Conservation (phyloP, 192 early-diverging fungal genomes). For the Polychytrium aggregatum region DNA sequence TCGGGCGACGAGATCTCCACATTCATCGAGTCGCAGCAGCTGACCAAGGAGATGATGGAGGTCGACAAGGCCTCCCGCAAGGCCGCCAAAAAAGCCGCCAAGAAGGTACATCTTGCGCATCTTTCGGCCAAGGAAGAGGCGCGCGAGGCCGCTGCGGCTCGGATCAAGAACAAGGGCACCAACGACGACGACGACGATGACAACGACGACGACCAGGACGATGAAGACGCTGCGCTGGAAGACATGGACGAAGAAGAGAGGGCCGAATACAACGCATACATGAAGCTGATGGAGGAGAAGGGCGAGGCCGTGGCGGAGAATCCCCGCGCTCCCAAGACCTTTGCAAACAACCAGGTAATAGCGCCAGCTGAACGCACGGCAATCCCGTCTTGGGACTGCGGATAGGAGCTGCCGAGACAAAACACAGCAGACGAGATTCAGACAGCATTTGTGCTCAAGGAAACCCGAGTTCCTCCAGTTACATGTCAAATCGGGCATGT, state of each 20-base stretch:
- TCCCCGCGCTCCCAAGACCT: conserved; percentile 3
- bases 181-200: background rate
- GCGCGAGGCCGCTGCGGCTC: background rate
- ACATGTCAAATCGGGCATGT: background rate
- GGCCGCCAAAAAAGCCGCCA: background rate
- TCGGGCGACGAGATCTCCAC: conserved; percentile 18
- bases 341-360: conserved; percentile 10
- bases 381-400: conserved; percentile 18
- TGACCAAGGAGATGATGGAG: conserved; percentile 26
- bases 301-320: conserved; percentile 8
- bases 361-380: conserved; percentile 13
- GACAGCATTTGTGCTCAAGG: conserved; percentile 5
- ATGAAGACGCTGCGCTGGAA: background rate
- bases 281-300: conserved; percentile 10
- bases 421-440: background rate
- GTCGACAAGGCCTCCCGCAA: conserved; percentile 17
- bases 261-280: conserved; percentile 4
- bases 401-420: background rate
- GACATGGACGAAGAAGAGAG: background rate
- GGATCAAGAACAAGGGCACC: background rate
- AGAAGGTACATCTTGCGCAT: background rate
- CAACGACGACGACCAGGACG: background rate
- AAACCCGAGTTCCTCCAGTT: background rate
- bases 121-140: conserved; percentile 17
- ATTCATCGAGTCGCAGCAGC: conserved; percentile 20